These are phyloP conservation scores for Phaseolus lunatus DNA, from an alignment of 306 rosid species.

Conservation along the genomic window DNA sequence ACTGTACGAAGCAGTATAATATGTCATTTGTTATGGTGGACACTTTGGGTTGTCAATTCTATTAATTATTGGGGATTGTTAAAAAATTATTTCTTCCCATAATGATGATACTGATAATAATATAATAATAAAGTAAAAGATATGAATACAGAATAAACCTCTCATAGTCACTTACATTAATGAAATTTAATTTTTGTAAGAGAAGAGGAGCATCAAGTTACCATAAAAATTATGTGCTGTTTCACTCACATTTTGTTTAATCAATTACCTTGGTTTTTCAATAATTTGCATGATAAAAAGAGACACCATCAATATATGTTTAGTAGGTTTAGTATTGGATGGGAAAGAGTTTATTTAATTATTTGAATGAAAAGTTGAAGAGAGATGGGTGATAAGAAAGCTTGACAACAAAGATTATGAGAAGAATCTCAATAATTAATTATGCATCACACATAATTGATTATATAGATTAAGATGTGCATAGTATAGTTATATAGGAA, in stretches of 20 bases:
- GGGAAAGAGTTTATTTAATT: too few relatives aligned
- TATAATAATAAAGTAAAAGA: background rate
- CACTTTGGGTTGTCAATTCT: background rate
- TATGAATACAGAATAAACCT: background rate
- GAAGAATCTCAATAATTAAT: too few relatives aligned
- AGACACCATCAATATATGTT: too few relatives aligned
- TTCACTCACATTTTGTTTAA: background rate
- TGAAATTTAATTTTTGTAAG: too few relatives aligned
- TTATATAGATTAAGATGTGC: too few relatives aligned
- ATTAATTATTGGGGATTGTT: constrained; percentile 16
- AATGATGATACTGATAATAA: background rate
- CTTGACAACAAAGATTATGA: too few relatives aligned
- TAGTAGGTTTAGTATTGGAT: too few relatives aligned
- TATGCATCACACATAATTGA: too few relatives aligned
- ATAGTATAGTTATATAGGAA: too few relatives aligned
- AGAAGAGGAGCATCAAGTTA: background rate
- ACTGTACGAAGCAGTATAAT: background rate
- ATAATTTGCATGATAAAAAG: background rate
- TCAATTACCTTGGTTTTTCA: background rate
- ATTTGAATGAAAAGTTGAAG: too few relatives aligned
- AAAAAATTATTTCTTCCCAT: background rate
- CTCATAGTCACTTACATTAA: background rate
- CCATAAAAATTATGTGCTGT: background rate
- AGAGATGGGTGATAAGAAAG: too few relatives aligned
- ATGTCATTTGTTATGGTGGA: constrained; percentile 10